Percentiles rank a stretch among this genome's conserved stretches.
Conservation (phyloP, 768 basidiomycete genomes). For the Asterophora lycoperdoides region DNA sequence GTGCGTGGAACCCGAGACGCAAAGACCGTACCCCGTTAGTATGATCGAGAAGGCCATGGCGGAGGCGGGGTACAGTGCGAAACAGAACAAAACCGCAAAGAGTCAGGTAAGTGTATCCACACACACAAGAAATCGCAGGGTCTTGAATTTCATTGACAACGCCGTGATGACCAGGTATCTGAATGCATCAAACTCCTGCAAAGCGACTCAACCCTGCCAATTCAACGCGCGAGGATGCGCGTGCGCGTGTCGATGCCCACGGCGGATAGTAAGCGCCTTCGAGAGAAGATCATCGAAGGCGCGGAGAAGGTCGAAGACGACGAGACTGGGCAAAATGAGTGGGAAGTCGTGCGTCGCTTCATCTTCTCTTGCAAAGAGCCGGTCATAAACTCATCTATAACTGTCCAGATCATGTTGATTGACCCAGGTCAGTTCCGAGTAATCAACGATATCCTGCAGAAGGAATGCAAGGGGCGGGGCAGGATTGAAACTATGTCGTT, state of each 20-base stretch:
- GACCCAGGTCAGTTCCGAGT: conserved; percentile 90
- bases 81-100: conserved; percentile 86
- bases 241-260: conserved; percentile 75
- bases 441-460: conserved; percentile 85
- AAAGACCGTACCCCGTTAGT: conserved; percentile 85
- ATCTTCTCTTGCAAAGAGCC: background rate
- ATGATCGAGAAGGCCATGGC: conserved; percentile 98
- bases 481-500: conserved; percentile 80
- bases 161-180: conserved; percentile 53
- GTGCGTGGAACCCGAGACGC: conserved; percentile 89
- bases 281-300: conserved; percentile 64
- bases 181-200: conserved; percentile 86
- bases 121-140: background rate
- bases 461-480: conserved; percentile 85
- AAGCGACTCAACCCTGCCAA: conserved; percentile 79
- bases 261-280: conserved; percentile 60
- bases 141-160: background rate
- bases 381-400: background rate
- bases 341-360: conserved; percentile 72
- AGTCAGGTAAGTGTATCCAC: conserved; percentile 60
- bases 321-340: conserved; percentile 66
- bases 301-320: conserved; percentile 85
- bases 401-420: conserved; percentile 78
- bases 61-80: conserved; percentile 90
- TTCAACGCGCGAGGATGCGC: conserved; percentile 91